Base-by-base conservation (phyloP, 75 land plant species). In the Picea glauca region DNA sequence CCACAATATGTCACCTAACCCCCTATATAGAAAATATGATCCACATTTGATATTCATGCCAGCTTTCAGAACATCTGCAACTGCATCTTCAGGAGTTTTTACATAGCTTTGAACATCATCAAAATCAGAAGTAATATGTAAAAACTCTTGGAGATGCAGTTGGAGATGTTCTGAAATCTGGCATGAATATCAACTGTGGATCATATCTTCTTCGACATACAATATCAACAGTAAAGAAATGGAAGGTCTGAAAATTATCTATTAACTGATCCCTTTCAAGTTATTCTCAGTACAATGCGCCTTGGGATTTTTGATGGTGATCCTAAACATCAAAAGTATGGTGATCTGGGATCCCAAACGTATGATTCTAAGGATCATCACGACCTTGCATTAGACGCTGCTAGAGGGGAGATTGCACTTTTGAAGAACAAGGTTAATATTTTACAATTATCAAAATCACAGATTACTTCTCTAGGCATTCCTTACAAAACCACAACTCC, bases 101-200 rank as follows among this genome's bases (percentile, higher is more conserved):
- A n/a, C n/a, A n/a, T n/a, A n/a, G n/a, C n/a, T n/a, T n/a, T n/a
- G n/a, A 26, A 26, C 26, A 26, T 26, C 26, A 26, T 26, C 26
- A 26, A 0, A 26, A 26, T 26, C 0, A 26, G 26, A 26, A 26
- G 26, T 26, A 26, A 26, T 93, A 89, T 77, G 86, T 90, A 1
- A 81, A 80, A 50, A 72, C 74, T 59, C 86, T 91, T 13, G 91
- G 89, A 76, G 90, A 93, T 78, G 93, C 93, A 13, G 96, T 88
- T 58, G 93, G 83, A 11, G 88, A 84, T 80, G 86, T 83, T 7
- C 90, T 93, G 23, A 82, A 82, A 76, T 93, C 93, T 72, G 93
- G 98, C 75, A 80, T 90, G 82, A 93, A 96, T 86, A 88, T 96
- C 30, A 91, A 96, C 78, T 96, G 98, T 76, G 99, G 99, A 54